phyloP scores from a whole-genome alignment of 2,329 filamentous ascomycete genomes.

The Neopestalotiopsis rosae region DNA sequence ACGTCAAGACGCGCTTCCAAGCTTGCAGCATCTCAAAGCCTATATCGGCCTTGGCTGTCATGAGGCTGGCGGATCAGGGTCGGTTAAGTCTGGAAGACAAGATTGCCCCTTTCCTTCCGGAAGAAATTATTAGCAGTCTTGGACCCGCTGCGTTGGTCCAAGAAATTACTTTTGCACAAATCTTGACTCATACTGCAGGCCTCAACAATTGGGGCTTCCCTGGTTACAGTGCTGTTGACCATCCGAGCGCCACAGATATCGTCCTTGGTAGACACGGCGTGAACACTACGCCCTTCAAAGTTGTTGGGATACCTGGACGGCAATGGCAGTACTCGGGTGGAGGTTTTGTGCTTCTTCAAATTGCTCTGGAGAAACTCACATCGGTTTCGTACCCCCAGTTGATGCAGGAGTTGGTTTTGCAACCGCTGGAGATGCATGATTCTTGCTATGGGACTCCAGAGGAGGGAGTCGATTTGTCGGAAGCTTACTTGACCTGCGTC shows the following conservation, averaged over 20 bases:
- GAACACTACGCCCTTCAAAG: not conserved
- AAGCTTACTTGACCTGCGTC: constrained; percentile 9
- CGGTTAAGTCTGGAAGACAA: constrained; percentile 13
- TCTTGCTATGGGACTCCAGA: constrained; percentile 10
- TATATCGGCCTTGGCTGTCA: constrained; percentile 4
- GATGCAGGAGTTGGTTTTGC: constrained; percentile 15
- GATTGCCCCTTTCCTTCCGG: constrained; percentile 3
- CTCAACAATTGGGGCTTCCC: not conserved
- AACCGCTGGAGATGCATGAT: constrained; percentile 13
- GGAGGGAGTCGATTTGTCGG: not conserved
- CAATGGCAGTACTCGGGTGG: constrained; percentile 15
- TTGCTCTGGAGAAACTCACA: constrained; percentile 14
- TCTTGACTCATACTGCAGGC: constrained; percentile 14
- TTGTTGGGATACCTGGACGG: not conserved
- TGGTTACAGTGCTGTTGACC: constrained; percentile 1
- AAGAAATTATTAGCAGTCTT: constrained; percentile 1
- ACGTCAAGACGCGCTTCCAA: constrained; percentile 13
- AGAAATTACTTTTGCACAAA: constrained; percentile 11
- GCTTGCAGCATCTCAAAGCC: constrained; percentile 16
- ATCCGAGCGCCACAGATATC: constrained; percentile 2
- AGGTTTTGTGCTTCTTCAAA: constrained; percentile 8
- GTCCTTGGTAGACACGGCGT: not conserved
- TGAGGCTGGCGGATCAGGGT: constrained; percentile 12
- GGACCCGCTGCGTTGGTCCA: constrained; percentile 11
- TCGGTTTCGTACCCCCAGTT: not conserved